Base-by-base conservation (phyloP, 306 rosid species). In the Inga oerstediana region DNA sequence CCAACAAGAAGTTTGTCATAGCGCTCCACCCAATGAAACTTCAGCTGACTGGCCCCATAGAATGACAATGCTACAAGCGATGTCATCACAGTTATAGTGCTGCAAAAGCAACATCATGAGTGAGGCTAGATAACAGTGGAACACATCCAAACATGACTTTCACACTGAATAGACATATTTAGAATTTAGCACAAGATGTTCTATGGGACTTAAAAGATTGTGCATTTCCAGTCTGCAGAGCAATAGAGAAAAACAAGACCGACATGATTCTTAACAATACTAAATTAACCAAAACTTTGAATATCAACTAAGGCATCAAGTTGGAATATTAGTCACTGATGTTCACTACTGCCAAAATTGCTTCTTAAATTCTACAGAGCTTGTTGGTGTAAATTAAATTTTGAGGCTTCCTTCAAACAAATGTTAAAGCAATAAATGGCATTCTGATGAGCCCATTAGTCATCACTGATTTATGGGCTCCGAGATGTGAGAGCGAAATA, bases 51-150 rank as follows among this genome's bases (percentile, higher is more conserved):
- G 7, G 99, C 99, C 34, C 98, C 98, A n/a, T 93, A 95, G 89
- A 93, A 95, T 44, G 98, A 95, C 45, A 95, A 82, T 43, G 99
- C 99, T 62, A 95, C 99, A 76, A 95, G 84, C 32, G 98, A 95
- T n/a, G 99, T 95, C 99, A 95, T 95, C 86, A 95, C 98, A 8
- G 97, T 78, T 74, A 95, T 92, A 79, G 99, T 95, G 93, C 99
- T 95, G 94, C 74, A 88, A 85, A 83, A 87, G 75, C 78, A 83
- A 83, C 46, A 41, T 24, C 51, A 44, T 37, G 43, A 30, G 62
- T 81, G 27, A 83, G 76, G 69, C 69, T 81, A 49, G 5, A 24
- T 73, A 24, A 52, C 58, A 73, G 67, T 45, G 59, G 46, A 37
- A 70, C 79, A 76, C 71, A 43, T 69, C 74, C 72, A 73, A 62